These are phyloP conservation scores for Aspergillus persii DNA, from an alignment of 2,329 filamentous ascomycete genomes.

Conservation along the genomic window DNA sequence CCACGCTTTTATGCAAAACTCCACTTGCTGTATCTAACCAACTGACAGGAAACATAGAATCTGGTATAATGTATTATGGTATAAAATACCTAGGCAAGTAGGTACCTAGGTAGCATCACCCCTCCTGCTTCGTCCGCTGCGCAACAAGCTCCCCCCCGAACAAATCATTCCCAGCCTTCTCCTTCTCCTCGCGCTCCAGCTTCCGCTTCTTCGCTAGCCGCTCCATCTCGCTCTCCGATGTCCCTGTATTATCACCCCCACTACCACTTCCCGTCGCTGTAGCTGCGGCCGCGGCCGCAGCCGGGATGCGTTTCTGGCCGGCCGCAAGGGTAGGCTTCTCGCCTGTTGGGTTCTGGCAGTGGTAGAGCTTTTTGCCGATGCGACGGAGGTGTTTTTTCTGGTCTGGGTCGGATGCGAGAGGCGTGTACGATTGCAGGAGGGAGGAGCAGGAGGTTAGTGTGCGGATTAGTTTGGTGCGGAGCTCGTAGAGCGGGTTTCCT, in stretches of 20 bases:
- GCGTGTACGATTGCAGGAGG: conserved; percentile 40
- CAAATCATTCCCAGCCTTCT: conserved; percentile 27
- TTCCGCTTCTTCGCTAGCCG: conserved; percentile 42
- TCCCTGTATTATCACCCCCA: conserved; percentile 20
- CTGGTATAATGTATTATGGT: not conserved
- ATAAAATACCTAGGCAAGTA: too few relatives aligned
- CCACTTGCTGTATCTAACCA: too few relatives aligned
- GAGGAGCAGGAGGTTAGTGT: conserved; percentile 39
- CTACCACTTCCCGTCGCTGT: conserved; percentile 7
- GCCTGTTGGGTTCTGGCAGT: conserved; percentile 45
- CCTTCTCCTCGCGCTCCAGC: conserved; percentile 28
- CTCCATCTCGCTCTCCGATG: conserved; percentile 37
- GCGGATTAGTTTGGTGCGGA: conserved; percentile 38
- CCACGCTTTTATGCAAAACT: too few relatives aligned
- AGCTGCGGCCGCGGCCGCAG: conserved; percentile 23
- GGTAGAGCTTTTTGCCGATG: conserved; percentile 50
- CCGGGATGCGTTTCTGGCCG: conserved; percentile 42
- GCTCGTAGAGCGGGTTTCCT: conserved; percentile 25
- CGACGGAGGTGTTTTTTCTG: conserved; percentile 44
- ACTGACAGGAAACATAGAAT: not conserved
- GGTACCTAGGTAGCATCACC: not conserved
- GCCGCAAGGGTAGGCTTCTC: conserved; percentile 42
- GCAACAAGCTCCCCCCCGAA: conserved; percentile 39
- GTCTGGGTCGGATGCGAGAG: conserved; percentile 36
- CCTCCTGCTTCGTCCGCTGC: conserved; percentile 29